Evolutionary conservation across 1,284 basidiomycete species (phyloP), one percentile per base, ranked within the genome.

Genomic region (Pulchroboletus neoregius): DNA sequence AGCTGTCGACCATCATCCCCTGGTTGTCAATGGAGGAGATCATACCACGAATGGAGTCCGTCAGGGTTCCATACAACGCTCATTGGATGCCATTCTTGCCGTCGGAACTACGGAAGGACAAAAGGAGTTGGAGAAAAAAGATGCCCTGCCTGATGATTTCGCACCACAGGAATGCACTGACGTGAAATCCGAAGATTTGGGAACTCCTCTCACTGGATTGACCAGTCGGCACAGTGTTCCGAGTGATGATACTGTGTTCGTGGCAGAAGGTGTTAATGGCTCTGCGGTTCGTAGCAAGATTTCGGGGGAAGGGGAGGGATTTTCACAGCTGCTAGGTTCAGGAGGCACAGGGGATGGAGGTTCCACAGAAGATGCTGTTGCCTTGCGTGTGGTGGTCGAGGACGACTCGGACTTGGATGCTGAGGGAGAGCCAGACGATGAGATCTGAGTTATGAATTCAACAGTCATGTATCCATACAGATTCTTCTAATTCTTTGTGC

Each of bases 161-260:
- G 32, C 38, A n/a, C 50, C 40, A 47, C 55, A 38, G 13, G 60
- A 61, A 39, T 51, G 46, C 45, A 24, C 46, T 2, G 63, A 61
- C 33, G 67, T 74, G 36, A 76, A 75, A 57, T 72, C 70, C 15
- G 80, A 82, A 58, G 79, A 78, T 49, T 55, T 65, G 46, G 74
- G 70, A 32, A 79, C 76, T 13, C 76, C 79, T 2, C 65, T 74
- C 39, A 79, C 75, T n/a, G 74, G 66, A 31, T 53, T 73, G 46
- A 73, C 72, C 31, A 75, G 75, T 54, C 69, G 72, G 40, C 78
- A 77, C 52, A 80, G 78, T 50, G 66, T 73, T 45, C 75, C 75
- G 6, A 79, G 75, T 54, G 80, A 82, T 46, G 77, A 79, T 45
- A 80, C 78, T 3, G 67, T 79, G 36, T 69, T 56, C 27, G 57